These are phyloP conservation scores for Euphorbia tirucalli DNA, from an alignment of 345 rosid species.

Conservation along the genomic window DNA sequence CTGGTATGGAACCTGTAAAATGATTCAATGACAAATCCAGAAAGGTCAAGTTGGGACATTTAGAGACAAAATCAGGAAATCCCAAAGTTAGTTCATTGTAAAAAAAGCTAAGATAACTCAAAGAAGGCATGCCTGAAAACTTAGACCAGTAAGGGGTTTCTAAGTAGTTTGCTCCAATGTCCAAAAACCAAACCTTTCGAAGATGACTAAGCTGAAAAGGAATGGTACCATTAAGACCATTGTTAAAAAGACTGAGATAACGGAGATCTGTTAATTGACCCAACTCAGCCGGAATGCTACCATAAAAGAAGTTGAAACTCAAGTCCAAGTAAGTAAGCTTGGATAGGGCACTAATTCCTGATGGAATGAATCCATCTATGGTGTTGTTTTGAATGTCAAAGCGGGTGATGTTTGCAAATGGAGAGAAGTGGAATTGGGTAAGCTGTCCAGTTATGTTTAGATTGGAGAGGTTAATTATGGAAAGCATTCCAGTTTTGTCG, in stretches of 20 bases:
- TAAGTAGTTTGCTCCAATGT: constrained; percentile 58
- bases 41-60: constrained; percentile 44
- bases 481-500: constrained; percentile 26
- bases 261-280: constrained; percentile 39
- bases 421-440: constrained; percentile 44
- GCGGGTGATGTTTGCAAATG: constrained; percentile 42
- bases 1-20: constrained; percentile 48
- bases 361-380: constrained; percentile 33
- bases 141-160: constrained; percentile 51
- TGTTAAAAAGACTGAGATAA: constrained; percentile 36
- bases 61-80: constrained; percentile 48
- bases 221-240: constrained; percentile 44
- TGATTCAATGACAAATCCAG: constrained; percentile 51
- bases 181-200: constrained; percentile 40
- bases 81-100: constrained; percentile 25
- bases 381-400: constrained; percentile 34
- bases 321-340: constrained; percentile 43
- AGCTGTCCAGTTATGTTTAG: constrained; percentile 39
- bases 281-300: constrained; percentile 38
- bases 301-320: constrained; percentile 37
- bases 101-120: constrained; percentile 47
- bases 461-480: constrained; percentile 37
- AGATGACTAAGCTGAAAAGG: constrained; percentile 52
- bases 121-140: constrained; percentile 43
- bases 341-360: constrained; percentile 37